Evolutionary conservation across 2,329 filamentous ascomycete genomes (phyloP), one percentile per base, ranked within the genome.

Genomic region (Nannizziopsis barbatae): DNA sequence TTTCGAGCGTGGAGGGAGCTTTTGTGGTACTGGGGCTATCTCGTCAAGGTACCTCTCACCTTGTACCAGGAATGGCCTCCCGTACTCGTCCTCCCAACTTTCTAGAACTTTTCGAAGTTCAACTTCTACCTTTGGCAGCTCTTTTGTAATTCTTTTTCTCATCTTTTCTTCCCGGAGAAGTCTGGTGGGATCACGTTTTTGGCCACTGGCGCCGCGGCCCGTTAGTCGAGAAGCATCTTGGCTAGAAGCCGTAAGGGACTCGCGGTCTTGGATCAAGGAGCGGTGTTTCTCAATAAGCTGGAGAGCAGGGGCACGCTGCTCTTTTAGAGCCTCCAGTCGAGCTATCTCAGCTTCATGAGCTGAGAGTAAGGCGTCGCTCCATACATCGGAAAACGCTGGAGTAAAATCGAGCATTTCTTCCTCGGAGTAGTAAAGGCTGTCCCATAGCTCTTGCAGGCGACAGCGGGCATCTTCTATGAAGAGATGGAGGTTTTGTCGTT

Each of bases 351-450:
- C 81, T 70, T 98, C 92, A 60, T 98, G 93, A 0, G 92, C 89
- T 55, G 94, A 89, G 0, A 98, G 77, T 8, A 98, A 76, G 3
- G 92, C 92, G 64, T 98, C 92, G 58, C 88, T 95, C 68, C 93
- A 95, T 15, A 95, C 90, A 62, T 96, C 92, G 9, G 88, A 94
- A 64, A 96, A 96, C 37, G 89, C 92, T 0, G 93, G 92, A 0
- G 89, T 92, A 58, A 98, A 98, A 57, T 95, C 89, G 49, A 96
- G 79, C 89, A 96, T 96, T 69, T 98, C 92, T 60, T 98, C 92
- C 63, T 98, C 92, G 0, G 86, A 95, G 62, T 93, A 89, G 71
- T 92, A 96, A 1, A 98, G 71, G 0, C 80, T 75, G 62, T 98
- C 92, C 92, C 93, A 98, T 0, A 98, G 78, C 61, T 93, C 89